Evolutionary conservation across 2,329 filamentous ascomycete genomes (phyloP), one percentile per base, ranked within the genome.

Genomic region (Elsinoe ampelina): DNA sequence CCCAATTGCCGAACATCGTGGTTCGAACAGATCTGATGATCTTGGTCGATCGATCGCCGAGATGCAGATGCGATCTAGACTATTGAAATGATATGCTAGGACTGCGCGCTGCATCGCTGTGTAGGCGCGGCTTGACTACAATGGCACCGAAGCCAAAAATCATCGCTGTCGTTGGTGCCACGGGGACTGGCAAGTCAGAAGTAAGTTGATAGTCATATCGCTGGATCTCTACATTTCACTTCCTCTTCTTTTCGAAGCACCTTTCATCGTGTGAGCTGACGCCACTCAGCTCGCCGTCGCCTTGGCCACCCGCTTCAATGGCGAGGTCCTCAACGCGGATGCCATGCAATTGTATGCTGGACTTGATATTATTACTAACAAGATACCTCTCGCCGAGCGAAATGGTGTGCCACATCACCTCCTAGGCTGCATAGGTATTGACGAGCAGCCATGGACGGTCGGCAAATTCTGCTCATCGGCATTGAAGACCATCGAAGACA

Each of bases 341-440:
- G 93, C 93, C 38, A 95, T 98, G 90, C 93, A 98, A 70, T 84
- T 98, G 73, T 98, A 98, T 70, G 80, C 81, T 55, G 93, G 93
- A 2, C 75, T 98, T 42, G 90, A 93, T 4, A 85, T 97, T 61
- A 92, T 97, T 63, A 98, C 93, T 22, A 98, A 98, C 71, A 95
- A 97, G 69, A 87, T 97, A 58, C 82, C 87, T 0, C 54, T 67
- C 0, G 78, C 83, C 17, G 92, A 97, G 68, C 84, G 84, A 65
- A 80, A 85, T 59, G 88, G 86, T 8, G 77, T 98, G 10, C 86
- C 87, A 3, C 93, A 98, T 68, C 92, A 98, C 70, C 75, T 98
- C 2, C 80, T 98, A 20, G 89, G 87, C 54, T 85, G 84, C 61
- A 85, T 97, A 57, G 78, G 81, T 5, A 74, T 93, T 2, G 78